Base-by-base conservation (phyloP, 495 filamentous ascomycete genomes). In the Penicillium atrosanguineum region DNA sequence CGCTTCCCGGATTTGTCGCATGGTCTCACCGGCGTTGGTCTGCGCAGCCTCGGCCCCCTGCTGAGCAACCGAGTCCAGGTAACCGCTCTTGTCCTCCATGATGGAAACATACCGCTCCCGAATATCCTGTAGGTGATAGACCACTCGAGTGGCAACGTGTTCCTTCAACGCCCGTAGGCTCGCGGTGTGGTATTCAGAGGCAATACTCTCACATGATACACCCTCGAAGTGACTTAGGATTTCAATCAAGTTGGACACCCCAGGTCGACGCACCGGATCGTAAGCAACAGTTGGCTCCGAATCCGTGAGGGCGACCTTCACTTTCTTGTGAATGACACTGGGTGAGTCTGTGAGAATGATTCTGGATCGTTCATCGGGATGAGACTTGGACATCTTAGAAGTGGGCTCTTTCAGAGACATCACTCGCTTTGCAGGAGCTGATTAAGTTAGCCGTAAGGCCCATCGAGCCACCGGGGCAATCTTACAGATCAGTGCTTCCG, bases 321-420 rank as follows among this genome's bases (percentile, higher is more conserved):
- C 72, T 66, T 95, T 95, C 39, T 67, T 65, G 4, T 65, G 55
- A 54, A 97, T 90, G 1, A 73, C 68, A 2, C 78, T 67, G 3
- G 77, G 62, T 1, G 74, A 63, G 53, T 95, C 87, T n/a, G 84
- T 91, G 48, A 98, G 79, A 15, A 93, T 73, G 56, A 98, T 94
- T 23, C 88, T 77, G 12, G 90, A 95, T 18, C 73, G 74, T n/a
- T 74, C 69, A 56, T 87, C 79, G 1, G 69, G 48, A 60, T 90
- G 80, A 4, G 91, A 96, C 69, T 98, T 98, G 43, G 90, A 95
- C 94, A 98, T 98, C 60, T 98, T 98, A 21, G 78, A 62, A 2
- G 57, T 57, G 1, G 94, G 92, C 15, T 89, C 68, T 29, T 79
- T 82, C 28, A 98, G 83, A 15, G 90, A 96, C 92, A 96, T 96